Conservation (phyloP, 1,284 basidiomycete species). For the Sphaerobolus stellatus region DNA sequence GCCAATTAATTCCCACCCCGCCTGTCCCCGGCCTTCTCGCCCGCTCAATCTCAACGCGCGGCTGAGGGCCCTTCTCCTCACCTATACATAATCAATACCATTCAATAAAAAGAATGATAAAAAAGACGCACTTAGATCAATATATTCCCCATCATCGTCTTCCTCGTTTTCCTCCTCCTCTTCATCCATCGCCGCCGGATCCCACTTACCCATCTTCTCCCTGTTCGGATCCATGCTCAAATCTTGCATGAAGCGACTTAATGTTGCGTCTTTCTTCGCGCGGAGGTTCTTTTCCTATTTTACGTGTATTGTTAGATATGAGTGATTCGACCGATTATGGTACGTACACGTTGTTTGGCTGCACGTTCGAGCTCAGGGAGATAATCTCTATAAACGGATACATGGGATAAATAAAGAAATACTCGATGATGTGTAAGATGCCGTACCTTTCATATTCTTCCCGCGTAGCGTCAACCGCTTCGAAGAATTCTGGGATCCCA, state of each 20-base stretch:
- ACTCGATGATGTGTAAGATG: too few relatives aligned
- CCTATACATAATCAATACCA: slow-evolving; percentile 36
- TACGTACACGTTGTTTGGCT: slow-evolving; percentile 38
- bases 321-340: background rate
- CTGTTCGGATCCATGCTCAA: slow-evolving; percentile 69
- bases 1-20: slow-evolving; percentile 61
- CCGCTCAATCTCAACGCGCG: slow-evolving; percentile 59
- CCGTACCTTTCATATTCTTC: slow-evolving; percentile 85
- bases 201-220: slow-evolving; percentile 53
- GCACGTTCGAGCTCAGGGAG: slow-evolving; percentile 85
- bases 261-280: slow-evolving; percentile 73
- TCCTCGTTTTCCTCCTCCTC: slow-evolving; percentile 66
- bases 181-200: slow-evolving; percentile 45
- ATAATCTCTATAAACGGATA: slow-evolving; percentile 66
- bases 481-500: slow-evolving; percentile 89
- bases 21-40: slow-evolving; percentile 52
- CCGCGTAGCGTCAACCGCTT: slow-evolving; percentile 84
- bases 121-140: slow-evolving; percentile 45
- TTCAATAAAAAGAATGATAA: slow-evolving; percentile 12
- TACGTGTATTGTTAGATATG: slow-evolving; percentile 26
- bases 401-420: too few relatives aligned
- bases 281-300: slow-evolving; percentile 63
- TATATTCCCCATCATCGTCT: slow-evolving; percentile 43
- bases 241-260: slow-evolving; percentile 84
- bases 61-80: slow-evolving; percentile 65